phyloP scores from a whole-genome alignment of 192 early-diverging fungal genomes.

The Coemansia pectinata region DNA sequence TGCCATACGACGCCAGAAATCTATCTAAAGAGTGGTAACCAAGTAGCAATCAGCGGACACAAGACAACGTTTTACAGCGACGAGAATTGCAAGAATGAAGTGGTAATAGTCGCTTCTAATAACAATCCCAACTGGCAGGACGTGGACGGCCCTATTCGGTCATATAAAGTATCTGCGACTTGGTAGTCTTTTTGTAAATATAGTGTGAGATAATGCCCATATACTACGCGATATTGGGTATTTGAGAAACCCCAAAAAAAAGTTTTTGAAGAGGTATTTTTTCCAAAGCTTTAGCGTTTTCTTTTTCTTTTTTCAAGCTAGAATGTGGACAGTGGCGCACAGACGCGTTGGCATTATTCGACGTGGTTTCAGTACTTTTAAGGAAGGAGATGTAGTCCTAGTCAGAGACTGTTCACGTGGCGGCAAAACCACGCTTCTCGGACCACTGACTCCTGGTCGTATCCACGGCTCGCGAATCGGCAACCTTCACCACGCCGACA shows the following conservation, averaged over 20 bases:
- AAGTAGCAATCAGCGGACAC: neutral
- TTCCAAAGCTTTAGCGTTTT: neutral
- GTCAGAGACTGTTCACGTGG: constrained; percentile 22
- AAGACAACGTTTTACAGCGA: neutral
- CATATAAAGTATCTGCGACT: neutral
- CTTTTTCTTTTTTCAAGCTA: neutral
- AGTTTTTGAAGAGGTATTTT: neutral
- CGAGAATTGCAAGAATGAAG: neutral
- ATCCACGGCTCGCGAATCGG: constrained; percentile 19
- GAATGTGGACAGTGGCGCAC: neutral
- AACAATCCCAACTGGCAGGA: neutral
- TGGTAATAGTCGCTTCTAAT: neutral
- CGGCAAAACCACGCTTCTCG: constrained; percentile 26
- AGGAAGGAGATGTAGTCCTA: constrained; percentile 41
- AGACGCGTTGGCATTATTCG: neutral
- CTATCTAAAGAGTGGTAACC: neutral
- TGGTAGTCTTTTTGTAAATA: neutral
- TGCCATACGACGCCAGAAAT: neutral
- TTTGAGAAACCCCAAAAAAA: neutral
- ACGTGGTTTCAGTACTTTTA: constrained; percentile 6
- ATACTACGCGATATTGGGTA: neutral
- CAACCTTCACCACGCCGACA: constrained; percentile 16
- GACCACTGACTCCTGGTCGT: constrained; percentile 6
- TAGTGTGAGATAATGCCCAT: neutral
- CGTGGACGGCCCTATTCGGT: neutral